These are phyloP conservation scores for Theobroma cacao DNA, from an alignment of 345 rosid genomes.

Conservation along the genomic window DNA sequence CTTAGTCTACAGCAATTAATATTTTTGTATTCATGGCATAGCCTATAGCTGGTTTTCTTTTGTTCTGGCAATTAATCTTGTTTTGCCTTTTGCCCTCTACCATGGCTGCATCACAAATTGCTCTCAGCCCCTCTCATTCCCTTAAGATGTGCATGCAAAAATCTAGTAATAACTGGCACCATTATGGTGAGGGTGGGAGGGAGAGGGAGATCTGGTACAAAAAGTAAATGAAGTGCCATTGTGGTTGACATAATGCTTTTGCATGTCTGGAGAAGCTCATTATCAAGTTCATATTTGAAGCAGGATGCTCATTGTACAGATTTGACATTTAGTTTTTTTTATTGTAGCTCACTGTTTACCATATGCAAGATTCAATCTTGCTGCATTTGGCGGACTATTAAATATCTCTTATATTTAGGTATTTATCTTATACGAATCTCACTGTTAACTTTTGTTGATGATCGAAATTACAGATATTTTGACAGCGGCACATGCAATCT, in stretches of 20 bases:
- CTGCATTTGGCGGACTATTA: background rate
- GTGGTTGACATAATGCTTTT: background rate
- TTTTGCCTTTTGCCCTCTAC: background rate
- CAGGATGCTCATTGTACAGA: background rate
- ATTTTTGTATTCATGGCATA: background rate
- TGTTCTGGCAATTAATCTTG: background rate
- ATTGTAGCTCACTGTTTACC: background rate
- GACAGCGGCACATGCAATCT: conserved; percentile 82
- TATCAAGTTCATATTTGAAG: background rate
- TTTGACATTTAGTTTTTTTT: background rate
- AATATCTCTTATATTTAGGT: background rate
- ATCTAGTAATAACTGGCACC: background rate
- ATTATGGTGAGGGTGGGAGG: background rate
- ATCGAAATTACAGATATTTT: conserved; percentile 65
- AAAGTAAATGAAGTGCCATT: background rate
- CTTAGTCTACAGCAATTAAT: background rate
- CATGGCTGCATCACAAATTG: background rate
- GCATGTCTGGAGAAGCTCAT: background rate
- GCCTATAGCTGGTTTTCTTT: background rate
- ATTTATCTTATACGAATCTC: background rate
- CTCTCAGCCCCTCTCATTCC: background rate
- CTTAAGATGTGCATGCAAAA: background rate
- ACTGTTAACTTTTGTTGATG: conserved; percentile 14
- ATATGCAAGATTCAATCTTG: background rate
- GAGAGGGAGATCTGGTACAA: background rate